Evolutionary conservation across 2,329 filamentous ascomycete genomes (phyloP), one percentile per base, ranked within the genome.

Genomic region (Verticillium alfalfae): DNA sequence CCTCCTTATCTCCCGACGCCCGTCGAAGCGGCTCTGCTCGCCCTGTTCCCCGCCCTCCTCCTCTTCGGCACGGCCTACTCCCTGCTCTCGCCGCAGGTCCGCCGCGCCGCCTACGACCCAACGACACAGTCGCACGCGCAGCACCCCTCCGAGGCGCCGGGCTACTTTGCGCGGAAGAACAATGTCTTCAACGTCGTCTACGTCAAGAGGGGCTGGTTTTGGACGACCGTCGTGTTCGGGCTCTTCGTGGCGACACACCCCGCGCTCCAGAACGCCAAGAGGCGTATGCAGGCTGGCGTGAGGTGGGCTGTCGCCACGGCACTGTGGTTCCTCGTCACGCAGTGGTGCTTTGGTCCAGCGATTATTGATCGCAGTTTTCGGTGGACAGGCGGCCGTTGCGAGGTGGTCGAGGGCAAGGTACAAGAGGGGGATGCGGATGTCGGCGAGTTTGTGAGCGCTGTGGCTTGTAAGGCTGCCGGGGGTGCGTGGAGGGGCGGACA

Each of bases 281-380:
- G 65, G 80, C 77, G 64, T 68, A 60, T 84, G 12, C 83, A 87
- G 62, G 92, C 90, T 0, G 70, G 79, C 1, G 58, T 88, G 26
- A 84, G 95, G 57, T 99, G 92, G 81, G 79, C 66, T 0, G 76
- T 89, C 9, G 85, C 92, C 0, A 98, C 95, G 9, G 70, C 77
- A 1, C 89, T 88, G 76, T 99, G 95, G 95, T 81, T 92, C 52
- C 78, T 92, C 45, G 88, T 95, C 18, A 99, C 95, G 66, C 95
- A 98, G 79, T 98, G 95, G 95, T 98, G 88, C 75, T 97, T 99
- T 70, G 95, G 95, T 0, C 88, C 95, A 2, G 83, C 93, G 22
- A 80, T 99, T 57, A 94, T 98, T 69, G 95, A 99, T 73, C 88
- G 93, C 61, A 87, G 90, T 3, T 99, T 98, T 73, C 81, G 87